These are phyloP conservation scores for Xylariomycetidae sp. DNA, from an alignment of 2,329 filamentous ascomycete genomes.

Conservation along the genomic window DNA sequence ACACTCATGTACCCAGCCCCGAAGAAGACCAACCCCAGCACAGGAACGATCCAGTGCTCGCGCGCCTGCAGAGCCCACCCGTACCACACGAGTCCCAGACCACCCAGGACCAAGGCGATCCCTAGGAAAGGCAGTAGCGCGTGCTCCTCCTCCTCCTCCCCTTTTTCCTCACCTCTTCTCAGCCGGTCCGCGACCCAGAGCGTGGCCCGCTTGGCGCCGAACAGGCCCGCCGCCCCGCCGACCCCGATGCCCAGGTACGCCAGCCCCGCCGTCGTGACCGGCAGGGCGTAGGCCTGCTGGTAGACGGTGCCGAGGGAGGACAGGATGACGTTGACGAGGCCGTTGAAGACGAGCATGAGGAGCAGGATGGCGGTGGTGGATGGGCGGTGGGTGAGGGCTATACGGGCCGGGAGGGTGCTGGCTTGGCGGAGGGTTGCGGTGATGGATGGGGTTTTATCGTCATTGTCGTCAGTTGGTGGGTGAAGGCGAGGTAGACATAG, in stretches of 20 bases:
- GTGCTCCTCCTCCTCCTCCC: conserved; percentile 25
- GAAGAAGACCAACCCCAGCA: conserved; percentile 25
- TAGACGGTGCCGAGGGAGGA: conserved; percentile 50
- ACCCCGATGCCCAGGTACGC: conserved; percentile 44
- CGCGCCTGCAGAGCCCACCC: conserved; percentile 25
- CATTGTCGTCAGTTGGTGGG: neutral
- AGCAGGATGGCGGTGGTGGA: conserved; percentile 49
- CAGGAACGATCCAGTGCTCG: conserved; percentile 26
- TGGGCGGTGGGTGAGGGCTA: conserved; percentile 41
- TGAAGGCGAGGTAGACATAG: no score
- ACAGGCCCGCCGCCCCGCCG: conserved; percentile 37
- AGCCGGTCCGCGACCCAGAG: conserved; percentile 39
- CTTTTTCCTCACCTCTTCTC: conserved; percentile 27
- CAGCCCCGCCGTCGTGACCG: conserved; percentile 40
- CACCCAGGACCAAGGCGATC: conserved; percentile 1
- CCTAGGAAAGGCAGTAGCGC: conserved; percentile 21
- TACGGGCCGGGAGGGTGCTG: conserved; percentile 9
- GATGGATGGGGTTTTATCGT: neutral
- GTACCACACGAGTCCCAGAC: conserved; percentile 24
- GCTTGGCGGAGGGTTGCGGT: neutral
- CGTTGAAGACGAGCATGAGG: no score
- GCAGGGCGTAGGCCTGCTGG: conserved; percentile 41
- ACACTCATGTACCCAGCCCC: conserved; percentile 25
- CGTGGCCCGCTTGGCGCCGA: conserved; percentile 22
- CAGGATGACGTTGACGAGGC: conserved; percentile 49